Evolutionary conservation across 106 monocot species (phyloP).

Genomic region (Agapanthus africanus): DNA sequence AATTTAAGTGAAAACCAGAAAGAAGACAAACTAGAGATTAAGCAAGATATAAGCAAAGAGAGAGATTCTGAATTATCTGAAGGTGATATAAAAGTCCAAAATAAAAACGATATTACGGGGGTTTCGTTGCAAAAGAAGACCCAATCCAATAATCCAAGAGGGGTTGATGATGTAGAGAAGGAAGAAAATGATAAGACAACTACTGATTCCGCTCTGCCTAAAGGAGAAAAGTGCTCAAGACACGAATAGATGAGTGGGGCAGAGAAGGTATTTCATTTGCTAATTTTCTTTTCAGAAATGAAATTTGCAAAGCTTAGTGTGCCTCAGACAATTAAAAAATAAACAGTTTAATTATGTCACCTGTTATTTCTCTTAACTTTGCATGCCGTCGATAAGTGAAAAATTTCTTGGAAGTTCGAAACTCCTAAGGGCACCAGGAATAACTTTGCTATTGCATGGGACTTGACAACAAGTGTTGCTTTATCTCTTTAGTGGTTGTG

Average conservation of each 20-base stretch:
- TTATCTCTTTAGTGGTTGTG: no score
- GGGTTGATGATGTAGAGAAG: constrained; percentile 11
- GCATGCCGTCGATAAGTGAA: neutral
- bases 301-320: neutral
- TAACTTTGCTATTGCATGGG: neutral
- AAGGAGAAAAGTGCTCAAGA: constrained; percentile 70
- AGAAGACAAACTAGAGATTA: constrained; percentile 11
- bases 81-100: neutral
- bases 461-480: neutral
- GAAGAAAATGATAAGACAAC: neutral
- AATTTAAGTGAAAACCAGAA: constrained; percentile 19
- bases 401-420: neutral
- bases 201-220: constrained; percentile 33
- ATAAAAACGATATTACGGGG: constrained; percentile 12
- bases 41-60: constrained; percentile 13
- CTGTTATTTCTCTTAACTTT: neutral
- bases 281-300: neutral
- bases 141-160: constrained; percentile 9
- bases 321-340: neutral
- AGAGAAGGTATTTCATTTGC: constrained; percentile 69
- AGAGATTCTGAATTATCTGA: constrained; percentile 5
- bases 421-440: neutral
- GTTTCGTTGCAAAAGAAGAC: constrained; percentile 29
- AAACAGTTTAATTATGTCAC: neutral
- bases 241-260: constrained; percentile 77